Conservation (phyloP, 805 yeast species). For the Debaryomyces maramus region DNA sequence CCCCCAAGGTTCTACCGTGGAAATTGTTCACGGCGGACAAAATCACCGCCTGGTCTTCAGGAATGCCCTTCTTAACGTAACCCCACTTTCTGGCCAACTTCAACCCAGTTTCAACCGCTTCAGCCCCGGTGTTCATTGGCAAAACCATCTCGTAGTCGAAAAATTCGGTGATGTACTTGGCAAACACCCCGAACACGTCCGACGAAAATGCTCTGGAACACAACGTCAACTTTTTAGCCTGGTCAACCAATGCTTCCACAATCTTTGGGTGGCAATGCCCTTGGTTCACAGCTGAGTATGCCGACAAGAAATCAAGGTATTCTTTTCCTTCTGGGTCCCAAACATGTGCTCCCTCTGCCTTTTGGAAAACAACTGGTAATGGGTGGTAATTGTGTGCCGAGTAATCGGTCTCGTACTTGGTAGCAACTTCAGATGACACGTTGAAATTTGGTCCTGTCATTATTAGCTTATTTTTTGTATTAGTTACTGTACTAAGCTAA, state of each 20-base stretch:
- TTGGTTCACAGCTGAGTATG: constrained; percentile 96
- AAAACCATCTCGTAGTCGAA: constrained; percentile 89
- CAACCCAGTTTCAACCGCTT: constrained; percentile 94
- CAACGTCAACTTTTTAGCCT: constrained; percentile 79
- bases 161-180: constrained; percentile 84
- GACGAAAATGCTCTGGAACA: constrained; percentile 92
- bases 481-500: neutral
- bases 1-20: constrained; percentile 95
- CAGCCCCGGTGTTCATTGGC: constrained; percentile 99
- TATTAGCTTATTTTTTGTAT: constrained; percentile 3
- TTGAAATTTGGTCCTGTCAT: constrained; percentile 37
- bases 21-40: constrained; percentile 87
- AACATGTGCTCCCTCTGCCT: constrained; percentile 86
- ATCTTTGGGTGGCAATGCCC: constrained; percentile 98
- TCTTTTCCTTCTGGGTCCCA: constrained; percentile 99
- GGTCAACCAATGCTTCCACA: constrained; percentile 78
- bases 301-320: constrained; percentile 88
- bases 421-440: constrained; percentile 65
- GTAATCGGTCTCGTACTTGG: constrained; percentile 68
- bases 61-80: constrained; percentile 80
- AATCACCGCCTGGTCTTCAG: constrained; percentile 80
- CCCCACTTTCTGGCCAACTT: constrained; percentile 98
- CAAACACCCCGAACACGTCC: constrained; percentile 82
- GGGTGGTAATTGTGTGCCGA: constrained; percentile 98
- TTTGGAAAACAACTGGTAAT: constrained; percentile 87